Evolutionary conservation across 139 green algal genomes (phyloP), one percentile per base, ranked within the genome.

Genomic region (Penium margaritaceum): DNA sequence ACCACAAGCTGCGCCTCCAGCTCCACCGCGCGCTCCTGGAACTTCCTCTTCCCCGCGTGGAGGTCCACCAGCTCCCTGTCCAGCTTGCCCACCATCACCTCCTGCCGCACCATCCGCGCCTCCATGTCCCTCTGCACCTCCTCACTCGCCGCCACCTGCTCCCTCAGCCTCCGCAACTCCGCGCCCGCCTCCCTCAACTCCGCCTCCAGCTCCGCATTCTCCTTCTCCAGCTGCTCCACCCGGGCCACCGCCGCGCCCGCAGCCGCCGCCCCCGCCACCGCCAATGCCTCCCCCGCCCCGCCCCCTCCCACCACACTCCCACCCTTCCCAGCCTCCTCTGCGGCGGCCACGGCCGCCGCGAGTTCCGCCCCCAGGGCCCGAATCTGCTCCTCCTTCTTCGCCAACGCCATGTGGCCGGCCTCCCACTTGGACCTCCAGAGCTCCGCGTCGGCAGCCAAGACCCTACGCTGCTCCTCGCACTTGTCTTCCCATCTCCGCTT

Each of bases 111-210:
- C 51, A 62, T 39, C 34, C 24, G 41, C 34, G 37, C 70, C 41
- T 76, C 68, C 39, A 53, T n/a, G 29, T 66, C 68, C 17, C 33
- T 36, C 51, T 69, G 43, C n/a, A 9, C 53, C 37, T 32, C 68
- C 15, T 9, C 46, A 2, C n/a, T 21, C 38, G 21, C 27, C 1
- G 14, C 46, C 15, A 46, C 3, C 51, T 76, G 9, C 29, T 24
- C 33, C 1, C 17, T n/a, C 44, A 66, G 21, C 34, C 32, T 24
- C 2, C 15, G n/a, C 17, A 76, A 21, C 68, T 76, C 30, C n/a
- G n/a, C 27, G 24, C 33, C 51, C 38, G 54, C 9, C 51, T 69
- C 51, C 2, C 15, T 37, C 17, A 76, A 21, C 68, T 76, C 30
- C n/a, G n/a, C 27, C 41, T 47, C 51, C 38, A 68, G 29, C 51